Base-by-base conservation (phyloP, 352 stramenopile genomes). In the Pythium brachiatum region DNA sequence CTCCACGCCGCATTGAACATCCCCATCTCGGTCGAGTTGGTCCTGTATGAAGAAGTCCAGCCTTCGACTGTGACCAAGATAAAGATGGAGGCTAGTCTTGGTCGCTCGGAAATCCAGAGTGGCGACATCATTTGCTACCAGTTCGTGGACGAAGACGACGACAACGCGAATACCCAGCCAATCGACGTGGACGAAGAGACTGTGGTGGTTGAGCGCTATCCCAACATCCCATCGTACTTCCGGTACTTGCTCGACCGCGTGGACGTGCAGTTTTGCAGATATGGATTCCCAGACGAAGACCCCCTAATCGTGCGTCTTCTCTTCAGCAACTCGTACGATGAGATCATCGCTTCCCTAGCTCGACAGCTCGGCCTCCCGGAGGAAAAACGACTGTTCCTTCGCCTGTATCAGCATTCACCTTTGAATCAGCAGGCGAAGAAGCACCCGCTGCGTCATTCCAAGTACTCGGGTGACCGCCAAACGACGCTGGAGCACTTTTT, bases 81-180 rank as follows among this genome's bases (percentile, higher is more conserved):
- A 31, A 72, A 82, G 2, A 72, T 81, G 68, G 68, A 76, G 8
- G 54, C 55, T 25, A 84, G 72, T 0, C 67, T 96, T 0, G 58
- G 68, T 12, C 62, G 56, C 0, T 69, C 74, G 1, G 87, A 94
- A 39, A 89, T 96, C 61, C 87, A 96, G 56, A 63, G 84, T 47
- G 87, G 87, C 7, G 87, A 96, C 56, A 96, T 96, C 15, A 74
- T 96, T 52, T 92, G 86, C 61, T 94, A 83, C 50, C 85, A 94
- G 58, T 81, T 72, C 18, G 72, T 68, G 31, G 70, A 86, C 6
- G 73, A 79, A n/a, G 68, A 79, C 20, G 68, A 77, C 25, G 60
- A 69, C 15, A 60, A 39, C 26, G 18, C 41, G 16, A 48, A 7
- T 38, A 23, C 15, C 5, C 57, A 44, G 9, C 7, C 38, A 23